Conservation (phyloP, 208 protist species). For the Phytomonas sp. region DNA sequence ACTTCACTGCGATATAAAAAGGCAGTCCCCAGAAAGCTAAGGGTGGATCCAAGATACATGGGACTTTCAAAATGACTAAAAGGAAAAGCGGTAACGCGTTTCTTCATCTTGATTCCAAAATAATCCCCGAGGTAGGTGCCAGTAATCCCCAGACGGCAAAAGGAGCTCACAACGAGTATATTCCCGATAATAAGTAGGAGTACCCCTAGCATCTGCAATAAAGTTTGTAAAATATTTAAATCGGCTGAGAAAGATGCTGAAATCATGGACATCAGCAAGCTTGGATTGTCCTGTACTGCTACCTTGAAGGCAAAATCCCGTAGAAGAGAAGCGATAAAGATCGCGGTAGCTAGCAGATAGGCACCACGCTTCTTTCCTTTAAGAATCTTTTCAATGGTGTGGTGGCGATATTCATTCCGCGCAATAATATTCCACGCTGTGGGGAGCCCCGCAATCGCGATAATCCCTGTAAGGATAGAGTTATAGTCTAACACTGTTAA, state of each 20-base stretch:
- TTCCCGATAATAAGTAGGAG: conserved; percentile 40
- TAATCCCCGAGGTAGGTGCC: conserved; percentile 94
- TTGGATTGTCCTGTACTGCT: conserved; percentile 42
- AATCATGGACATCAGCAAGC: conserved; percentile 21
- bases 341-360: conserved; percentile 79
- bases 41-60: conserved; percentile 90
- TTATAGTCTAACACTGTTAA: background rate
- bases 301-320: conserved; percentile 68
- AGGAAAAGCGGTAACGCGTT: conserved; percentile 86
- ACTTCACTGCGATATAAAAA: conserved; percentile 55
- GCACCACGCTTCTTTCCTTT: conserved; percentile 44
- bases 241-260: background rate
- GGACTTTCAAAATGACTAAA: conserved; percentile 90
- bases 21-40: conserved; percentile 82
- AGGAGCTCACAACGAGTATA: conserved; percentile 64
- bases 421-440: conserved; percentile 88
- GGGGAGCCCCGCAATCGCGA: conserved; percentile 60
- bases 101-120: conserved; percentile 88
- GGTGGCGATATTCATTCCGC: conserved; percentile 76
- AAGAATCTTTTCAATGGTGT: conserved; percentile 56
- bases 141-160: conserved; percentile 77
- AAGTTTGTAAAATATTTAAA: background rate
- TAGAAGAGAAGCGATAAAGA: conserved; percentile 58
- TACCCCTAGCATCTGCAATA: conserved; percentile 19
- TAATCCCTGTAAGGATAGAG: conserved; percentile 15